Evolutionary conservation across 2,329 filamentous ascomycete species (phyloP), one percentile per base, ranked within the genome.

Genomic region (Botrytis paeoniae): DNA sequence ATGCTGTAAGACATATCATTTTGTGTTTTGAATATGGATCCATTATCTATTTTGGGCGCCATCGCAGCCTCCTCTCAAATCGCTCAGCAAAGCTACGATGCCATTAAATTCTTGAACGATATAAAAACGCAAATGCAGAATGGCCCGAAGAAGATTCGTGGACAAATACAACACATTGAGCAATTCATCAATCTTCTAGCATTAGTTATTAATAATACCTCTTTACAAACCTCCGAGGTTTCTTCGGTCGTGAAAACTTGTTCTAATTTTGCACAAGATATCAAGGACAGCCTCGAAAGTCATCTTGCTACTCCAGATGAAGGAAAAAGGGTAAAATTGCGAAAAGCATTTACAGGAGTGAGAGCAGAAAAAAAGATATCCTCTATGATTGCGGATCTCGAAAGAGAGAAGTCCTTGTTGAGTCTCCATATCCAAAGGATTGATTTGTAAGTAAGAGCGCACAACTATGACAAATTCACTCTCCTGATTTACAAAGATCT

Each of bases 21-120:
- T 20, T 39, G 64, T 20, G 14, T 66, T 48, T 51, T 8, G 7
- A 32, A 41, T 29, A 74, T 74, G 70, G 65, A 74, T 43, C 73
- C 70, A 39, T 22, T 70, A 14, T 54, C 54, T 22, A n/a, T 73
- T 22, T 29, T 74, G 20, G 73, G 73, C 32, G 71, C 68, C 22
- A 45, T 61, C 25, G 69, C 73, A 54, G 64, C 73, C 32, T 68
- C 43, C n/a, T 61, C 71, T 41, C 61, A 71, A 37, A 63, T 74
- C 16, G 66, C 57, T 1, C 32, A 62, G n/a, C 73, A 73, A 59
- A 48, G 65, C 25, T 37, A 41, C 16, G 25, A 62, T 32, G 22
- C 69, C 25, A 51, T 70, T 25, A 48, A 45, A 22, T 70, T 69
- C 35, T 32, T 73, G 25, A 25, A 41, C 37, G 41, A 71, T 59